Conservation (phyloP, 108 stramenopile species). For the Discostella stelligeroides region DNA sequence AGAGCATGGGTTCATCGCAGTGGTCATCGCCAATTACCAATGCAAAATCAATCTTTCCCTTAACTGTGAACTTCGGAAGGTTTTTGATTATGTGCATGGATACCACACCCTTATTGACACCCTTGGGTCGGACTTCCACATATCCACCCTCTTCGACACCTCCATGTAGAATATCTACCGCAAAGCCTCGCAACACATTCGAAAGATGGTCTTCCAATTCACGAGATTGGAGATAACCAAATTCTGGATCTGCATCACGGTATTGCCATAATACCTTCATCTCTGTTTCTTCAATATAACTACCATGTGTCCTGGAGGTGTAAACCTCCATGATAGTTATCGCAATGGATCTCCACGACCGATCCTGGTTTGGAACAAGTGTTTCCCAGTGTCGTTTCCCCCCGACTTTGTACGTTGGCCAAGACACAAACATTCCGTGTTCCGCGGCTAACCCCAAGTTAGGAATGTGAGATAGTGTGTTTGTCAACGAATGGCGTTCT, state of each 20-base stretch:
- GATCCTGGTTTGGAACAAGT: constrained; percentile 88
- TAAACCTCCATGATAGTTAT: constrained; percentile 92
- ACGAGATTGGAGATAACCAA: constrained; percentile 94
- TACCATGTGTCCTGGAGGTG: constrained; percentile 92
- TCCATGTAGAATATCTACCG: constrained; percentile 93
- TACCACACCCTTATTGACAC: constrained; percentile 88
- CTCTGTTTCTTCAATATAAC: constrained; percentile 89
- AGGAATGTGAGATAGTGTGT: constrained; percentile 77
- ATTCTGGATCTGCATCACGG: constrained; percentile 97
- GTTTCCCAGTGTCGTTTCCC: constrained; percentile 80
- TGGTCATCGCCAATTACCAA: constrained; percentile 91
- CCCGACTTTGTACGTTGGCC: constrained; percentile 69
- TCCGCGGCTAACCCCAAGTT: constrained; percentile 90
- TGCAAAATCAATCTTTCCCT: constrained; percentile 79
- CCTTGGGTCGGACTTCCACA: constrained; percentile 88
- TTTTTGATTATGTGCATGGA: constrained; percentile 81
- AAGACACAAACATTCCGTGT: constrained; percentile 94
- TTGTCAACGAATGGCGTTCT: constrained; percentile 80
- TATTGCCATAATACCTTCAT: constrained; percentile 97
- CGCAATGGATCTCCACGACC: constrained; percentile 84
- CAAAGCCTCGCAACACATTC: constrained; percentile 85
- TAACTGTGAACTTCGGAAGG: constrained; percentile 53
- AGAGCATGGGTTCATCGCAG: constrained; percentile 96
- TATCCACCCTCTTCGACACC: constrained; percentile 88
- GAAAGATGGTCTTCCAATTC: constrained; percentile 96